Base-by-base conservation (phyloP, 805 yeast genomes). In the Hanseniaspora clermontiae region DNA sequence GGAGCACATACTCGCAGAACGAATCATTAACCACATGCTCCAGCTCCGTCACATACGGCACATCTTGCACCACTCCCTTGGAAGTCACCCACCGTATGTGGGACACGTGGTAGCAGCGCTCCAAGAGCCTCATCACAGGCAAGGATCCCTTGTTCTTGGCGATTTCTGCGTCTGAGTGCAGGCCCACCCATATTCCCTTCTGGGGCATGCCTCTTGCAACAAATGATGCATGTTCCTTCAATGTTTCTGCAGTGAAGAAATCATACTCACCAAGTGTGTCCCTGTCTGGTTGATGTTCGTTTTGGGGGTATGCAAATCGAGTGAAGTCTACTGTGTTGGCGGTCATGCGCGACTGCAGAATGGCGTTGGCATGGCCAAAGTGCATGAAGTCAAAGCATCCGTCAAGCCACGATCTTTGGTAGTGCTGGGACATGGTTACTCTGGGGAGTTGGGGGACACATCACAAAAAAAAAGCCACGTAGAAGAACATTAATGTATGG, bases 311-410 rank as follows among this genome's bases (percentile, higher is more conserved):
- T n/a, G 17, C 29, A 19, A 52, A 43, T 20, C 40, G 46, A 31
- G 59, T 38, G 12, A 87, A 95, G 57, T 72, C 79, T 45, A 89
- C 76, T 60, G 80, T 87, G 31, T 74, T 72, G 10, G 96, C 96
- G 17, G 85, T 76, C 63, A 83, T 87, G 42, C 95, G 77, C 0
- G 98, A 96, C 68, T 93, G 98, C 57, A 87, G 71, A 79, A 93
- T 82, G 20, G 97, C 98, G 34, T 97, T 97, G 2, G 97, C 95
- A 64, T 93, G 98, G 27, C 95, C 97, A 65, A 93, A 97, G 68
- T 93, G 98, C 43, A 95, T 87, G 71, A 93, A 93, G 69, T 93
- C 98, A 70, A 93, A 93, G 67, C 98, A 93, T 0, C 98, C 98
- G 68, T 93, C 98, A 32, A 93, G 81, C 98, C 98, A 93, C 59